Evolutionary conservation across 2,329 filamentous ascomycete genomes (phyloP), one percentile per base, ranked within the genome.

Genomic region (Penicillium capsulatum): DNA sequence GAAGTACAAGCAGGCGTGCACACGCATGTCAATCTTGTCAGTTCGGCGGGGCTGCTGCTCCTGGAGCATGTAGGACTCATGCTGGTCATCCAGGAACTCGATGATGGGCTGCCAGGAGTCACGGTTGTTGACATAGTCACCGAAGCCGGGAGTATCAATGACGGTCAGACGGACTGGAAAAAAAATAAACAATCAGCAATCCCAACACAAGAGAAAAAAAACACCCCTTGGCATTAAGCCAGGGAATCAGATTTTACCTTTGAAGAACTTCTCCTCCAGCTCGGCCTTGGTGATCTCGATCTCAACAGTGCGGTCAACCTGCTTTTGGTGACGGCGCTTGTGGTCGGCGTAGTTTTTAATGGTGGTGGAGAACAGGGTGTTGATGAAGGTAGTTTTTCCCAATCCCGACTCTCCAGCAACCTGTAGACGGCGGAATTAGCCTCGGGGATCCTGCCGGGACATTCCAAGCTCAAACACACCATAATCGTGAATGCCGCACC

Each of bases 291-390:
- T 98, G 67, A 98, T 98, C 72, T 98, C 92, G 59, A 98, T 98
- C 76, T 98, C 94, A 53, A 98, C 92, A 8, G 92, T 98, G 81
- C 97, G 97, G 76, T 98, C 92, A 57, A 97, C 81, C 77, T 98
- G 92, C 82, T 98, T 98, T 74, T 92, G 87, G 72, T 98, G 92
- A 65, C 92, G 87, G 72, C 89, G 86, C 80, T 95, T 95, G 81
- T 98, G 91, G 72, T 98, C 92, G 79, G 92, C 92, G 71, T 98
- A 98, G 80, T 97, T 98, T 80, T 98, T 98, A 81, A 98, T 98
- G 60, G 92, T 98, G 55, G 94, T 98, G 50, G 92, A 98, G 80
- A 98, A 98, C 47, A 98, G 83, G 45, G 92, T 98, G 83, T 98
- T 98, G 82, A 98, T 97, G 74, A 98, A 98, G 61, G 92, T 98